Percentiles rank a stretch among this genome's conserved stretches.
Evolutionary conservation across 306 rosid genomes (phyloP).

Genomic region (Cicer arietinum): DNA sequence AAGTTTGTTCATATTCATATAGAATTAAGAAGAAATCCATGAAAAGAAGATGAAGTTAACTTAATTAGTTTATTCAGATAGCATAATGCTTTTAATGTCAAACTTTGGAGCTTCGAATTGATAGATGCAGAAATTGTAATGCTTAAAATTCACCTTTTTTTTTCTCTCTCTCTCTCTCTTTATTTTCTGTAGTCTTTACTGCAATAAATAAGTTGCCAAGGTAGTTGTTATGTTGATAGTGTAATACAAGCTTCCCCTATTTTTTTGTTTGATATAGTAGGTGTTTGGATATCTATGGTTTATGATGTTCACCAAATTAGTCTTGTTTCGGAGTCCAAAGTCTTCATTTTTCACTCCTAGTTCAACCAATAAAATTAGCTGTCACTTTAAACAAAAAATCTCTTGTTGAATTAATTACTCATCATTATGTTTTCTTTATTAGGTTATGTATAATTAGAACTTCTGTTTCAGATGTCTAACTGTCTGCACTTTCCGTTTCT

Average conservation of each 20-base stretch:
- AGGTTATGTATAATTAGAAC: neutral
- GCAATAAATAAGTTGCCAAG: constrained; percentile 19
- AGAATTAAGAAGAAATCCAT: neutral
- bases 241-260: neutral
- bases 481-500: constrained; percentile 3
- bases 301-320: constrained; percentile 35
- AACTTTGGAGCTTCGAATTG: neutral
- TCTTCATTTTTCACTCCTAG: neutral
- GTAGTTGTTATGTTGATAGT: constrained; percentile 17
- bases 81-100: neutral
- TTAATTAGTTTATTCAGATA: too few species aligned
- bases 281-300: constrained; percentile 26
- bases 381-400: constrained; percentile 1
- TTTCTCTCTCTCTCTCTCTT: neutral
- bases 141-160: too few species aligned
- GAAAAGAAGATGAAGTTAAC: neutral
- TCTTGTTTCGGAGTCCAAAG: constrained; percentile 23
- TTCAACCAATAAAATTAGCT: constrained; percentile 28
- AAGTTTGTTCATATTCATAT: neutral
- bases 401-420: neutral
- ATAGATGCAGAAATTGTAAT: too few species aligned
- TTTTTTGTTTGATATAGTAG: constrained; percentile 3
- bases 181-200: constrained; percentile 9
- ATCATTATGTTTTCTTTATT: neutral
- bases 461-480: neutral